These are phyloP conservation scores for Fusarium siculi DNA, from an alignment of 2,329 filamentous ascomycete species.

Conservation along the genomic window DNA sequence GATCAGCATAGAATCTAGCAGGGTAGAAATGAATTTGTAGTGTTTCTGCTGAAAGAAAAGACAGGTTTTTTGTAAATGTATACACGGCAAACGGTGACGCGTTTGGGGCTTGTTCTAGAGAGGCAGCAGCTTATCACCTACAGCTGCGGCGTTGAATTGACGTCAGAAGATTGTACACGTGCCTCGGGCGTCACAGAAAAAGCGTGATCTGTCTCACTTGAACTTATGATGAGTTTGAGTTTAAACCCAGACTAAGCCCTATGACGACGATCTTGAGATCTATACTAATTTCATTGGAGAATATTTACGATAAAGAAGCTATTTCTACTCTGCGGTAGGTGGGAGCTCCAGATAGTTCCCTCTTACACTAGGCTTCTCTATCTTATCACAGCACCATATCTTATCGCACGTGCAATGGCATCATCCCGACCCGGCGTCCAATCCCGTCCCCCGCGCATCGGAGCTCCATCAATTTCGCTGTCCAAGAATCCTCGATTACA, in stretches of 20 bases:
- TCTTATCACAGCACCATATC: slow-evolving; percentile 23
- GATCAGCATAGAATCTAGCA: slow-evolving; percentile 19
- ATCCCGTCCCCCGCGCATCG: slow-evolving; percentile 34
- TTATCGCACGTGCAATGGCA: slow-evolving; percentile 45
- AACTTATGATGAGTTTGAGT: not conserved
- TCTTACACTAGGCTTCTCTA: not conserved
- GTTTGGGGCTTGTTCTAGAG: slow-evolving; percentile 19
- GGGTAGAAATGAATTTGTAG: not conserved
- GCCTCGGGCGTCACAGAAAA: not conserved
- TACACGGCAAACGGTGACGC: slow-evolving; percentile 27
- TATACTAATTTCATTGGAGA: not conserved
- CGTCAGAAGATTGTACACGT: slow-evolving; percentile 22
- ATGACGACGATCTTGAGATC: not conserved
- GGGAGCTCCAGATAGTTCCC: not conserved
- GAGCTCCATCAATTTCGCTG: slow-evolving; percentile 25
- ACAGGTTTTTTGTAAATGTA: not conserved
- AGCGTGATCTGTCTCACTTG: not conserved
- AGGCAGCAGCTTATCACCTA: slow-evolving; percentile 32
- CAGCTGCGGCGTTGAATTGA: slow-evolving; percentile 8
- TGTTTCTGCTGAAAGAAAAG: not conserved
- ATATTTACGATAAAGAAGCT: not conserved
- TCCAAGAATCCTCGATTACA: slow-evolving; percentile 35
- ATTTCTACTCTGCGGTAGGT: not conserved
- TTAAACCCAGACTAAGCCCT: not conserved
- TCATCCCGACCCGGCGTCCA: slow-evolving; percentile 31